phyloP scores from a whole-genome alignment of 2,329 filamentous ascomycete genomes.

The Botrytis medusae region DNA sequence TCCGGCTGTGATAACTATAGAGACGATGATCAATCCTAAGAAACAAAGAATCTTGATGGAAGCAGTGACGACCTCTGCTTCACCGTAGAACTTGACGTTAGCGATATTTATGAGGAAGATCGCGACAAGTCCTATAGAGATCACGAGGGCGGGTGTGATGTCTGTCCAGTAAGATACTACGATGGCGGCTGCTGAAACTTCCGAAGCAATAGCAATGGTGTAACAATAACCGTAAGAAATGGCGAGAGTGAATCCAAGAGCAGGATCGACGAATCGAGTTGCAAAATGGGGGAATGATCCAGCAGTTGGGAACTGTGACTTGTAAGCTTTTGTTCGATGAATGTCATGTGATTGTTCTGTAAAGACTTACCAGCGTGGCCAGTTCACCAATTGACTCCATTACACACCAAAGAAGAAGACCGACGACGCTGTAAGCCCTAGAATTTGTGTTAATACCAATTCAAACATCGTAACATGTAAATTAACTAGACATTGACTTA shows the following conservation, averaged over 20 bases:
- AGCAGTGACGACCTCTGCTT: conserved; percentile 84
- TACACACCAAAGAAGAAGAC: conserved; percentile 39
- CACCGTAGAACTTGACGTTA: conserved; percentile 82
- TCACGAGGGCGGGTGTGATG: conserved; percentile 64
- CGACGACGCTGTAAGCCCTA: conserved; percentile 44
- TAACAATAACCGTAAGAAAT: conserved; percentile 39
- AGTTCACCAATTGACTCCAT: conserved; percentile 42
- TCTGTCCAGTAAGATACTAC: conserved; percentile 75
- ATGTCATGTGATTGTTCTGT: background rate
- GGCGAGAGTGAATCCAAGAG: conserved; percentile 39
- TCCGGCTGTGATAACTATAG: conserved; percentile 61
- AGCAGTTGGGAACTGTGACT: conserved; percentile 37
- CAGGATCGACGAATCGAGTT: conserved; percentile 41
- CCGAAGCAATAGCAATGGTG: conserved; percentile 65
- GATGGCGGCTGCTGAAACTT: conserved; percentile 81
- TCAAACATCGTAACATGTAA: rapidly evolving
- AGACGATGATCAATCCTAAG: conserved; percentile 63
- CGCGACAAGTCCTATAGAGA: conserved; percentile 75
- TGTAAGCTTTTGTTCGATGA: conserved; percentile 11
- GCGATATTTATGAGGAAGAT: conserved; percentile 84
- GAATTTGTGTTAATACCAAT: background rate
- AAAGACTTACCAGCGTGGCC: conserved; percentile 31
- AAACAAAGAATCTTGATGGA: conserved; percentile 75
- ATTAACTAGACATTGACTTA: conserved; percentile 18
- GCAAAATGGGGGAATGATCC: conserved; percentile 41